These are phyloP conservation scores for Drosera spatulata DNA, from an alignment of 179 eudicot genomes.

Conservation along the genomic window DNA sequence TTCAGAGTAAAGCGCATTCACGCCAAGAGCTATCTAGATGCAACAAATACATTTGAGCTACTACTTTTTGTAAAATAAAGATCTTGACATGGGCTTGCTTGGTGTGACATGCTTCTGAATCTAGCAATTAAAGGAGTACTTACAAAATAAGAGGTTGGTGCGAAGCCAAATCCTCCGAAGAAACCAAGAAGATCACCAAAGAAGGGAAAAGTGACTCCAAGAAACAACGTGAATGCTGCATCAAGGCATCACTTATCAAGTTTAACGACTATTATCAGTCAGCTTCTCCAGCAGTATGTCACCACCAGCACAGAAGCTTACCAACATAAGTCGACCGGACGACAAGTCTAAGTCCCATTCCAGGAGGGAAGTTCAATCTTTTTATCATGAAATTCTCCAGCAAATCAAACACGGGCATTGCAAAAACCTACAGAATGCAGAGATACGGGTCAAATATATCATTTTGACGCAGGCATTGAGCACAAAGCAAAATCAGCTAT, in stretches of 20 bases:
- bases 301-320: slow-evolving; percentile 2
- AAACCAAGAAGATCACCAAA: slow-evolving; percentile 90
- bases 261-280: background rate
- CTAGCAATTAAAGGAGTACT: slow-evolving; percentile 11
- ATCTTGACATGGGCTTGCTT: background rate
- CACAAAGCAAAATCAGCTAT: background rate
- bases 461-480: no score
- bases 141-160: slow-evolving; percentile 68
- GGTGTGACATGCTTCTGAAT: background rate
- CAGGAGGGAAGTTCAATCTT: slow-evolving; percentile 40
- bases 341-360: slow-evolving; percentile 41
- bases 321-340: slow-evolving; percentile 78
- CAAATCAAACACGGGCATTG: slow-evolving; percentile 82
- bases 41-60: no score
- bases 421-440: slow-evolving; percentile 44
- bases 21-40: no score
- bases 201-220: slow-evolving; percentile 93
- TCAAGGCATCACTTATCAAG: background rate
- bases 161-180: slow-evolving; percentile 78
- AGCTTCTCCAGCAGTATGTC: background rate
- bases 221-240: slow-evolving; percentile 70
- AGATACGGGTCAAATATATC: no score
- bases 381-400: slow-evolving; percentile 37
- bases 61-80: no score
- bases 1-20: no score